A percentile compares a stretch with the other conserved stretches of the same genome.
phyloP scores from a whole-genome alignment of 768 basidiomycete genomes.

The Lanmaoa rubissima region DNA sequence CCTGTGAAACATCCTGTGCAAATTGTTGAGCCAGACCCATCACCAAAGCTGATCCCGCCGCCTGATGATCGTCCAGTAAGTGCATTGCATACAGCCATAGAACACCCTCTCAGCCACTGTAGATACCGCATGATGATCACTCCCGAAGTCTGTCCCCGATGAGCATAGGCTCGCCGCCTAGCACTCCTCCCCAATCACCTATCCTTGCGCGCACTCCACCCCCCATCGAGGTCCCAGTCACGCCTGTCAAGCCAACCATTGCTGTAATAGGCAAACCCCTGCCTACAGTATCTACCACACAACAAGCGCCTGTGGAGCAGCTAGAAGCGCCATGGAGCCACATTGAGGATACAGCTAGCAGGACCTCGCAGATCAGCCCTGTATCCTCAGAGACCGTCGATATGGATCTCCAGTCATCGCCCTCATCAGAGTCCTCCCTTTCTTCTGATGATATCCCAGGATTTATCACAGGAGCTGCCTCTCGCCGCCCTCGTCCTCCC shows the following conservation, averaged over 20 bases:
- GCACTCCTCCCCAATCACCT: slow-evolving; percentile 34
- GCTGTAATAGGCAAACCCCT: slow-evolving; percentile 6
- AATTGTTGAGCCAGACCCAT: background rate
- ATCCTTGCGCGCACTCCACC: slow-evolving; percentile 1
- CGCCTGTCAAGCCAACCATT: slow-evolving; percentile 5
- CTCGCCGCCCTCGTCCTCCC: slow-evolving; percentile 26
- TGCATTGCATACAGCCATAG: slow-evolving; percentile 1
- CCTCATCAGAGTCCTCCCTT: slow-evolving; percentile 24
- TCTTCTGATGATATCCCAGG: slow-evolving; percentile 33
- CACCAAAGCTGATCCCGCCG: slow-evolving; percentile 15
- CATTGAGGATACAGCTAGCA: slow-evolving; percentile 28
- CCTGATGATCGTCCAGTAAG: slow-evolving; percentile 24
- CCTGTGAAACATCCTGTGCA: slow-evolving; percentile 12
- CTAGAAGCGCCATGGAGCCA: slow-evolving; percentile 14
- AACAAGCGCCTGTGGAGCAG: slow-evolving; percentile 20
- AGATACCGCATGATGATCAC: slow-evolving; percentile 30
- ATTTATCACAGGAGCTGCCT: slow-evolving; percentile 31
- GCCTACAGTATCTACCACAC: slow-evolving; percentile 14
- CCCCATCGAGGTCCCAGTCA: slow-evolving; percentile 1
- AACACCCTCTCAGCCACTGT: slow-evolving; percentile 26
- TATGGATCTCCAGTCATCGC: slow-evolving; percentile 36
- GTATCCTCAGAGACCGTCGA: slow-evolving; percentile 35
- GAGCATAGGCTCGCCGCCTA: slow-evolving; percentile 54
- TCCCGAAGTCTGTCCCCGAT: slow-evolving; percentile 58
- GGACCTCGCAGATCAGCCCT: slow-evolving; percentile 29